Conservation (phyloP, 2,329 filamentous ascomycete species). For the Aspergillus pseudotamarii region DNA sequence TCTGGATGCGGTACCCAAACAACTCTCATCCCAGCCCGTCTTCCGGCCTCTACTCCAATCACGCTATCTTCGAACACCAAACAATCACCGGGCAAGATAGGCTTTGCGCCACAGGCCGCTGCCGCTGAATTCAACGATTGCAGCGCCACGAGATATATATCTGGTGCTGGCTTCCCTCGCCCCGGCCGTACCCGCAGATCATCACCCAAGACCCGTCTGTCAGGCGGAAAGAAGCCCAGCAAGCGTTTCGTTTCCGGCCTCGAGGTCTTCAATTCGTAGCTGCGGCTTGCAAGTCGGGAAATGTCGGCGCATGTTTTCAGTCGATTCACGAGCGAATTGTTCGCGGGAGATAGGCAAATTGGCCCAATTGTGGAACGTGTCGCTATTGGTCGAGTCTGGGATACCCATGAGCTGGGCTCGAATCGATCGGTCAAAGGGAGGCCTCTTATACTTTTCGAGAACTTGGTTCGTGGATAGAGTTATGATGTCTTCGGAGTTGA, state of each 20-base stretch:
- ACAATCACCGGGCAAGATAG: constrained; percentile 33
- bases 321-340: constrained; percentile 35
- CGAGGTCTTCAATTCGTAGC: constrained; percentile 27
- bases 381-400: constrained; percentile 26
- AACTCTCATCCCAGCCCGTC: constrained; percentile 39
- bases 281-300: constrained; percentile 30
- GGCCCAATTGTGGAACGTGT: constrained; percentile 37
- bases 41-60: constrained; percentile 34
- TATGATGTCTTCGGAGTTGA: constrained; percentile 39
- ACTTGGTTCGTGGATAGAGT: constrained; percentile 22
- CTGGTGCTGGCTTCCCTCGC: constrained; percentile 30
- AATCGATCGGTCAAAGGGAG: constrained; percentile 21
- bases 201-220: constrained; percentile 22
- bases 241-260: constrained; percentile 23
- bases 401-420: constrained; percentile 29
- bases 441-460: constrained; percentile 23
- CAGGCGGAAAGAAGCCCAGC: constrained; percentile 18
- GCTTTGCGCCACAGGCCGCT: not conserved
- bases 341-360: constrained; percentile 31
- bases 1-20: constrained; percentile 38
- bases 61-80: constrained; percentile 41
- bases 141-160: constrained; percentile 31
- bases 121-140: constrained; percentile 18
- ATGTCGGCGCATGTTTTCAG: constrained; percentile 26
- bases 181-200: constrained; percentile 24